phyloP scores from a whole-genome alignment of 1,284 basidiomycete species.

The Butyriboletus appendiculatus region DNA sequence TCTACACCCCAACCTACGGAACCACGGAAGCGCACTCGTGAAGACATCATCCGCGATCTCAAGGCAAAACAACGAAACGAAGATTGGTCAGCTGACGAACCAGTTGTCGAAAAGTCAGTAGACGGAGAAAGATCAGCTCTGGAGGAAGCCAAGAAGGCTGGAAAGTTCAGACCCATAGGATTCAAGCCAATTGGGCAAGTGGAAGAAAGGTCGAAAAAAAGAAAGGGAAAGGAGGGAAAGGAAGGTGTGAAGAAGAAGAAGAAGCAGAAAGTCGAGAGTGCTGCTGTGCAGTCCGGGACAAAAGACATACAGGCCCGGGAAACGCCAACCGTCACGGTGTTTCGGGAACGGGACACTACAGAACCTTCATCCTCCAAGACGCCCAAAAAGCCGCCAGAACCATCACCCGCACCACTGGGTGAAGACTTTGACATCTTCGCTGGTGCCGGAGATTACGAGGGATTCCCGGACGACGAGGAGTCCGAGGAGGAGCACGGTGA shows the following conservation, averaged over 20 bases:
- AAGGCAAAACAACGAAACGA: conserved; percentile 57
- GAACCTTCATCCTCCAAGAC: conserved; percentile 5
- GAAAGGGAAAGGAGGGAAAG: conserved; percentile 44
- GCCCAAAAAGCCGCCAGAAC: conserved; percentile 9
- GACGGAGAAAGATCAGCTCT: conserved; percentile 38
- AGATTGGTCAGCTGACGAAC: conserved; percentile 16
- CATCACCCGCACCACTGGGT: conserved; percentile 26
- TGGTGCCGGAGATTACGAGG: conserved; percentile 82
- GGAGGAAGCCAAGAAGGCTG: conserved; percentile 56
- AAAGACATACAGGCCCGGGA: conserved; percentile 35
- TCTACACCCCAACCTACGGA: conserved; percentile 23
- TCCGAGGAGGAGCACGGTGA: conserved; percentile 33
- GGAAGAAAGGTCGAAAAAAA: conserved; percentile 57
- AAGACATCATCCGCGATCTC: conserved; percentile 72
- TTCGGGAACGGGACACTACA: neutral
- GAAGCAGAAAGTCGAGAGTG: conserved; percentile 43
- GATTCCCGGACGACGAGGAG: conserved; percentile 60
- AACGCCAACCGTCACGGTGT: too few species aligned
- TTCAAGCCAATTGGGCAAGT: conserved; percentile 54
- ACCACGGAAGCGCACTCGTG: conserved; percentile 67
- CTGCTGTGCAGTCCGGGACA: conserved; percentile 7
- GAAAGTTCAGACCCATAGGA: conserved; percentile 82
- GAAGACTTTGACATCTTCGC: conserved; percentile 83
- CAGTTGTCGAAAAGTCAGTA: conserved; percentile 5
- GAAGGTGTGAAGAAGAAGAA: conserved; percentile 50